Conservation (phyloP, 768 basidiomycete species). For the Auriscalpium microsporum region DNA sequence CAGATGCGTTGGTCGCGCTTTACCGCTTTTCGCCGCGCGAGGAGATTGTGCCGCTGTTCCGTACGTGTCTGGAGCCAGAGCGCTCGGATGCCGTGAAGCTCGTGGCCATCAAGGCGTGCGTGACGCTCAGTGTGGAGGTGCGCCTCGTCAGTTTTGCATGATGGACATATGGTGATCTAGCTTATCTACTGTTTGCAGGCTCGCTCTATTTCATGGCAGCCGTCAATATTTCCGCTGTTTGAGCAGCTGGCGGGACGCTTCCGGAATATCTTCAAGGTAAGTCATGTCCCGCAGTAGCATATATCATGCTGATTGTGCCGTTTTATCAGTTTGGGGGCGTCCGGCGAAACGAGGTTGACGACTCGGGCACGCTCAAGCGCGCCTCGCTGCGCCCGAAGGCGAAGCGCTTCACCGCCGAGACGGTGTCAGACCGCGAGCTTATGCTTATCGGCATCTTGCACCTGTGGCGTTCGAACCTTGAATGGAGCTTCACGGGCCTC, state of each 20-base stretch:
- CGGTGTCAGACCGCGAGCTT: slow-evolving; percentile 60
- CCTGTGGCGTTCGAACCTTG: slow-evolving; percentile 51
- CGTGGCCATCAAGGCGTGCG: slow-evolving; percentile 62
- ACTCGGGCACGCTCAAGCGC: slow-evolving; percentile 45
- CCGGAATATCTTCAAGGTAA: slow-evolving; percentile 49
- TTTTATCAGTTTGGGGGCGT: slow-evolving; percentile 36
- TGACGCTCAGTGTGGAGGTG: slow-evolving; percentile 64
- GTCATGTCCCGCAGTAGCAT: slow-evolving; percentile 3
- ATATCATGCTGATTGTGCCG: not conserved
- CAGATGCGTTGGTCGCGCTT: slow-evolving; percentile 63
- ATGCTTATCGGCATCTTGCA: slow-evolving; percentile 62
- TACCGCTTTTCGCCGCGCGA: slow-evolving; percentile 62
- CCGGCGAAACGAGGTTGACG: slow-evolving; percentile 55
- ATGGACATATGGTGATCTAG: not conserved
- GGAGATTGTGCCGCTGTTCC: slow-evolving; percentile 53
- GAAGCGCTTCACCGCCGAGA: slow-evolving; percentile 47
- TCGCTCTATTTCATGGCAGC: slow-evolving; percentile 48
- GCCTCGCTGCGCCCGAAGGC: slow-evolving; percentile 50
- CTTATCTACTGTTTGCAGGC: slow-evolving; percentile 29
- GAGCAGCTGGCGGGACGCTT: slow-evolving; percentile 38
- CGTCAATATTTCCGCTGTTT: slow-evolving; percentile 40
- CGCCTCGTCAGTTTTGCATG: slow-evolving; percentile 6
- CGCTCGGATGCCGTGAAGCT: slow-evolving; percentile 77
- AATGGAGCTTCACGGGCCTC: slow-evolving; percentile 45
- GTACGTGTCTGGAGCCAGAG: slow-evolving; percentile 62